Evolutionary conservation across 169 alveolate species (phyloP), one percentile per base, ranked within the genome.

Genomic region (Cryptosporidium viatorum): DNA sequence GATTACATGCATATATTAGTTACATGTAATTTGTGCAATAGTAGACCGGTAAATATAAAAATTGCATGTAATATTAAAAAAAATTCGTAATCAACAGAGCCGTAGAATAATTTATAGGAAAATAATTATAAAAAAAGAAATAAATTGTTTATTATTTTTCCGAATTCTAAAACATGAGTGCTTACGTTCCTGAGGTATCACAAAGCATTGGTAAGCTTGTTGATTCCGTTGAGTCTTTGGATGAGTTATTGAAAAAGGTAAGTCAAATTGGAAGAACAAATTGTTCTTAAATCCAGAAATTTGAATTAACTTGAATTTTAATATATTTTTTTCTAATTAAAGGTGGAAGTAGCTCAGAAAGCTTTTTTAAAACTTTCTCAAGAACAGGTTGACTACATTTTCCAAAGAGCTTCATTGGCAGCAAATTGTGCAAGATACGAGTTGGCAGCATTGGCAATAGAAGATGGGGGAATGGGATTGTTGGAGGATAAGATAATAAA

Each of bases 401-500:
- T 86, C 33, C 85, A 60, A n/a, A 65, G 59, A 45, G 91, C 92
- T 3, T 84, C 92, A 14, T 70, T 71, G 60, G 92, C 91, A 50
- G 92, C 92, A 21, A 71, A 84, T 35, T 50, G 67, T 33, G 86
- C 80, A 62, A 84, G 92, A 43, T 58, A 62, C n/a, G 86, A 69
- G 33, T 48, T 86, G 12, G 92, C 92, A 23, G 87, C 43, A 21
- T 23, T 86, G 26, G 92, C 92, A 26, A 41, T 67, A 21, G 91
- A 86, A 39, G 92, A 86, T 48, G 91, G 86, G 1, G 92, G 92
- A 29, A 86, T 86, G 92, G 92, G 92, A 16, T 43, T 84, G 37
- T 31, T 86, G 39, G 92, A 86, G 55, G 92, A 86, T 37, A 86
- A 86, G 16, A 37, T 70, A 14, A 86, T 86, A 26, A 86, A 86